A percentile compares a stretch with the other conserved stretches of the same genome.
Evolutionary conservation across 345 rosid species (phyloP).

Genomic region (Carallia pectinifolia): DNA sequence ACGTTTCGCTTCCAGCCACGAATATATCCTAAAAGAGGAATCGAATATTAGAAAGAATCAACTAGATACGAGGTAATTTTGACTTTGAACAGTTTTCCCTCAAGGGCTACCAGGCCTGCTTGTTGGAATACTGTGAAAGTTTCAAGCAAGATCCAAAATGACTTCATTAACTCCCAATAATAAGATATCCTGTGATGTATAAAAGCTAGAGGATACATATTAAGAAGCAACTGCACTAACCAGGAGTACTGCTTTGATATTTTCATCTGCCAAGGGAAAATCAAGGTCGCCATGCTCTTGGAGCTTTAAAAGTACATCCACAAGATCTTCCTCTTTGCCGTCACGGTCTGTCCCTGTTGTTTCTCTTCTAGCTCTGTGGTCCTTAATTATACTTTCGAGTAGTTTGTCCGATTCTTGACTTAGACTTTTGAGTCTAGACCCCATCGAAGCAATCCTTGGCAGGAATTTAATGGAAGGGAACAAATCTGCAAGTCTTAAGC

Average conservation of each 20-base stretch:
- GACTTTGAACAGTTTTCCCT: too few species aligned
- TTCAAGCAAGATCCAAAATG: too few species aligned
- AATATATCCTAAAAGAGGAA: constrained; percentile 23
- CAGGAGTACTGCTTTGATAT: constrained; percentile 15
- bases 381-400: constrained; percentile 7
- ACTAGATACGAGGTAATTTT: too few species aligned
- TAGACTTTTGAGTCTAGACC: background rate
- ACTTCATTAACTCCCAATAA: too few species aligned
- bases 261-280: constrained; percentile 2
- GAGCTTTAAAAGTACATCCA: constrained; percentile 20
- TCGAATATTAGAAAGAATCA: too few species aligned
- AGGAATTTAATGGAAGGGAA: constrained; percentile 8
- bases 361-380: background rate
- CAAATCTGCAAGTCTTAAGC: constrained; percentile 25
- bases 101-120: too few species aligned
- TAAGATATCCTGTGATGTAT: background rate
- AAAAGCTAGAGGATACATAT: background rate
- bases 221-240: background rate
- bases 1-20: constrained; percentile 29
- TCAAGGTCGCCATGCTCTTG: constrained; percentile 11
- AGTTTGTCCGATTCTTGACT: constrained; percentile 5
- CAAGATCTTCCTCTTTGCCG: background rate
- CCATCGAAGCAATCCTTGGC: background rate
- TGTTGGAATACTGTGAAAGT: too few species aligned
- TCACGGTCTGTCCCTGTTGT: background rate